A percentile compares a stretch with the other conserved stretches of the same genome.
These are phyloP conservation scores for Elongisporangium senticosum DNA, from an alignment of 352 stramenopile genomes.

Conservation along the genomic window DNA sequence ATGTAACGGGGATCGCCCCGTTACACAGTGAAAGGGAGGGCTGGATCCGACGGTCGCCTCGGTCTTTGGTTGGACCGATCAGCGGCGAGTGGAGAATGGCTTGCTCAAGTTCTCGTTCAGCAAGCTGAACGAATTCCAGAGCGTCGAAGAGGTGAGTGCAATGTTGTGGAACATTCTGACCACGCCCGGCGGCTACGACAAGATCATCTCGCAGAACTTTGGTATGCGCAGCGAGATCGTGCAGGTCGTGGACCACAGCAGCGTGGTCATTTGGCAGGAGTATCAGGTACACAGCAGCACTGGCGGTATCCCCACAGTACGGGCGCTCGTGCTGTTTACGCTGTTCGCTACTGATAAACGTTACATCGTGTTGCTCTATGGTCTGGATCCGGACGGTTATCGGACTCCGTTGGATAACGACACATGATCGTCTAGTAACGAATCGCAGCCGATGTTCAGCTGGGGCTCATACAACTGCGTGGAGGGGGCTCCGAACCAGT, in stretches of 20 bases:
- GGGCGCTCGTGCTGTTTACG: background rate
- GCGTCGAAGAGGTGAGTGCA: no score
- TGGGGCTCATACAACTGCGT: slow-evolving; percentile 18
- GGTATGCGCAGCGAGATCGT: slow-evolving; percentile 25
- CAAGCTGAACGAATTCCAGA: slow-evolving; percentile 9
- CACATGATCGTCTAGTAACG: slow-evolving; percentile 10
- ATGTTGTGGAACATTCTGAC: slow-evolving; percentile 17
- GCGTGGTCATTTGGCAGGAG: slow-evolving; percentile 32
- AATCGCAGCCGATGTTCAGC: slow-evolving; percentile 13
- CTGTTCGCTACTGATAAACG: no score
- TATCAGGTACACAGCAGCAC: slow-evolving; percentile 18
- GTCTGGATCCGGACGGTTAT: no score
- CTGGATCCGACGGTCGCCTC: no score
- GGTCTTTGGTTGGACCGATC: no score
- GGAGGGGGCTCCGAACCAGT: slow-evolving; percentile 7
- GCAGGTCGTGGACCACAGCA: slow-evolving; percentile 29
- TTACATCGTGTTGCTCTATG: no score
- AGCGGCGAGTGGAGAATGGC: no score
- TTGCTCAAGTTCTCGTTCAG: no score
- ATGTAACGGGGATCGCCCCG: no score
- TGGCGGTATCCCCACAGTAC: slow-evolving; percentile 15
- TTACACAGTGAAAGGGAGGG: no score
- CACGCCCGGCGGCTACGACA: slow-evolving; percentile 13
- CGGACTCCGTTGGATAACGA: no score
- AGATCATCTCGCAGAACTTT: slow-evolving; percentile 25